Evolutionary conservation across 129 eudicot species (phyloP).

Genomic region (Chrysanthemum makinoi): DNA sequence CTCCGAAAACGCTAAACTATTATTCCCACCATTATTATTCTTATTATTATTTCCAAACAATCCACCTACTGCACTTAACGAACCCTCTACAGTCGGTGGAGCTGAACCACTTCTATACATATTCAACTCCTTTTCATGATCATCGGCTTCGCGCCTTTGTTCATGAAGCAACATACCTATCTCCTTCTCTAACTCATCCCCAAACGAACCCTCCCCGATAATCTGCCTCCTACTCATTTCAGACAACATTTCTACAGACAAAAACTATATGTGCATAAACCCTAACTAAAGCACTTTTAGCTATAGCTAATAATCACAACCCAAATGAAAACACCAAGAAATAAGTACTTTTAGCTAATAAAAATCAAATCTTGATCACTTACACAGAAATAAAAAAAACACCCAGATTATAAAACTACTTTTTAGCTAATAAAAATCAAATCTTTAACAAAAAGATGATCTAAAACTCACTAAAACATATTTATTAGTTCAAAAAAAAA

Average conservation of each 20-base stretch:
- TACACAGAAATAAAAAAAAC: conserved; percentile 10
- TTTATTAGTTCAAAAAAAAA: not conserved
- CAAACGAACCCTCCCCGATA: conserved; percentile 67
- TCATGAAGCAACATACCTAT: conserved; percentile 70
- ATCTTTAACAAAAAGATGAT: conserved; percentile 16
- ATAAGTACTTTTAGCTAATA: conserved; percentile 14
- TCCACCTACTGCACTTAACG: conserved; percentile 81
- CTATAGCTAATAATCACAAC: conserved; percentile 9
- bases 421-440: conserved; percentile 23
- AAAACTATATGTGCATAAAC: conserved; percentile 19
- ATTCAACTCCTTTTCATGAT: conserved; percentile 73
- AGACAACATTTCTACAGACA: conserved; percentile 52
- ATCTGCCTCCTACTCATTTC: conserved; percentile 72
- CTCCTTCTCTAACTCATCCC: conserved; percentile 79
- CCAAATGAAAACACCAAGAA: conserved; percentile 23
- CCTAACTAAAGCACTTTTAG: conserved; percentile 12
- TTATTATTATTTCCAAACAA: conserved; percentile 39
- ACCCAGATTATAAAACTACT: conserved; percentile 23
- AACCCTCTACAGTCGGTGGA: conserved; percentile 88
- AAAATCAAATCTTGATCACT: conserved; percentile 29
- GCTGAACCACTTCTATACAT: conserved; percentile 86
- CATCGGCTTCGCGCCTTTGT: conserved; percentile 65
- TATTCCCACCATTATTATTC: conserved; percentile 18
- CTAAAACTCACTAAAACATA: conserved; percentile 30
- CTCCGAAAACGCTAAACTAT: conserved; percentile 41